Conservation (phyloP, 257 asterid genomes). For the Penstemon eatonii region DNA sequence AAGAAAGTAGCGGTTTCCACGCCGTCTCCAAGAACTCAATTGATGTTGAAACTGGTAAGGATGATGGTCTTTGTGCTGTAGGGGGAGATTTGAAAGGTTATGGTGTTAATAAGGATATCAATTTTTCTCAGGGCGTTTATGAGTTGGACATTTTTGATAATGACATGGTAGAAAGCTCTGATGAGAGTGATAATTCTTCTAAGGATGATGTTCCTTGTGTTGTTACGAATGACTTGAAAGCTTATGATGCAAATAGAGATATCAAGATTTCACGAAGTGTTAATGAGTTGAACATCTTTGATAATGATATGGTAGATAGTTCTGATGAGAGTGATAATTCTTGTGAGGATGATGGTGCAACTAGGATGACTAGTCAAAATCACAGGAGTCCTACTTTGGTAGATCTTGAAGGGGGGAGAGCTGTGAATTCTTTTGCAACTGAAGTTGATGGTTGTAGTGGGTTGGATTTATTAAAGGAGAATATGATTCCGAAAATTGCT, state of each 20-base stretch:
- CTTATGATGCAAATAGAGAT: slow-evolving; percentile 5
- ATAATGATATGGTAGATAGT: slow-evolving; percentile 3
- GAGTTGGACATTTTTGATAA: slow-evolving; percentile 8
- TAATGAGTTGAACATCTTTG: not conserved
- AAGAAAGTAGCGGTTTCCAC: slow-evolving; percentile 28
- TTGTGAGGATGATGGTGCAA: not conserved
- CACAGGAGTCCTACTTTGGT: not conserved
- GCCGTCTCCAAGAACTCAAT: slow-evolving; percentile 21
- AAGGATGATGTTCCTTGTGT: not conserved
- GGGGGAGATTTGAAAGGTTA: not conserved
- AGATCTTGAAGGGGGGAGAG: slow-evolving; percentile 7
- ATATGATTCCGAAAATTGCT: not conserved
- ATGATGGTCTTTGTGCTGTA: slow-evolving; percentile 13
- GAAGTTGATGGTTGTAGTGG: slow-evolving; percentile 17
- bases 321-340: slow-evolving; percentile 1
- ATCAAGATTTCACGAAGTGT: slow-evolving; percentile 22
- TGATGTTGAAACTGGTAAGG: slow-evolving; percentile 22
- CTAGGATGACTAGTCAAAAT: slow-evolving; percentile 3
- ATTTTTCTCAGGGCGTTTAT: slow-evolving; percentile 14
- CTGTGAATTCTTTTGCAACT: not conserved
- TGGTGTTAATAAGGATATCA: slow-evolving; percentile 13
- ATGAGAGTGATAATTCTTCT: not conserved
- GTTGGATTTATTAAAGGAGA: slow-evolving; percentile 18
- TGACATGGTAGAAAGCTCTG: not conserved
- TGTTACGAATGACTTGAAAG: no score